Conservation (phyloP, 441 rosid genomes). For the Omphalea diandra region DNA sequence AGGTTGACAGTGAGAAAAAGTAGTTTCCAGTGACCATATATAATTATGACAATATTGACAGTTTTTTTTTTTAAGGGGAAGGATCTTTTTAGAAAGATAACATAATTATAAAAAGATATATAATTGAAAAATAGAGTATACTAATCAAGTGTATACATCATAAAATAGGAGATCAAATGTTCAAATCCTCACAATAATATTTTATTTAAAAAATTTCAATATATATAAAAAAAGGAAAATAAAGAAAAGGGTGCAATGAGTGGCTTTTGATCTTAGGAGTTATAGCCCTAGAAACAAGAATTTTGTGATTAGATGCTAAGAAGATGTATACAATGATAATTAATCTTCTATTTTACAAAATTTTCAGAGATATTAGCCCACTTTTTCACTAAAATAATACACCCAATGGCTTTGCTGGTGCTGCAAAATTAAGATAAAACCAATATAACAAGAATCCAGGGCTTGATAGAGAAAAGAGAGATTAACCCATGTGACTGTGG, state of each 20-base stretch:
- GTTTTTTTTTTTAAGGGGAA: background rate
- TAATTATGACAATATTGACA: background rate
- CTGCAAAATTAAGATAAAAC: background rate
- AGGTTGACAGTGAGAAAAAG: background rate
- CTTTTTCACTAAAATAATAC: background rate
- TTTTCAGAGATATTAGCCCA: constrained; percentile 3
- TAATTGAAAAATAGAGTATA: no score
- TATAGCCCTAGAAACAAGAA: background rate
- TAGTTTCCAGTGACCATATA: background rate
- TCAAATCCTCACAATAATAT: background rate
- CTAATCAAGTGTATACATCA: no score
- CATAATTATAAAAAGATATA: no score
- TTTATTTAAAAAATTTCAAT: no score
- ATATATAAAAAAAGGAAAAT: background rate
- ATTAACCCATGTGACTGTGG: constrained; percentile 23
- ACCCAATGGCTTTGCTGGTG: background rate
- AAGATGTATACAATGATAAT: constrained; percentile 11
- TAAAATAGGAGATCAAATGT: no score
- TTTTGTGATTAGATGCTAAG: constrained; percentile 3
- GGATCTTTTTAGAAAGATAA: background rate
- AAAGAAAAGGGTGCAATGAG: background rate
- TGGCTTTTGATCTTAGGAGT: constrained; percentile 6
- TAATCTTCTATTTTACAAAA: background rate
- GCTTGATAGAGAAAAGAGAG: background rate
- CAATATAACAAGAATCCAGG: background rate